Base-by-base conservation (phyloP, 164 flowering plant species). In the Vitis cinerea region DNA sequence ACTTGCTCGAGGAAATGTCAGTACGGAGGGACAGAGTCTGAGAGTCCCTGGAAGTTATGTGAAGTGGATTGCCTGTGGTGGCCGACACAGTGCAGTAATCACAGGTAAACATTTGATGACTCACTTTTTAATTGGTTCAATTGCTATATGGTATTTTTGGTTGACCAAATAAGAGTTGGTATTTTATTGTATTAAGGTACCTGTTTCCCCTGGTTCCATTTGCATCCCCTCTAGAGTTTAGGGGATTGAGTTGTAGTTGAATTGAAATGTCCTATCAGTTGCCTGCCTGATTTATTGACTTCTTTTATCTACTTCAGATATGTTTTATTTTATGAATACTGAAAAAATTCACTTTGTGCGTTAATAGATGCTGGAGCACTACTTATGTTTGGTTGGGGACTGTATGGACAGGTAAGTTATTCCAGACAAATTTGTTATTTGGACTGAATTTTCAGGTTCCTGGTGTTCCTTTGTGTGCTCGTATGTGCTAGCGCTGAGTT, bases 351-450 rank as follows among this genome's bases (percentile, higher is more conserved):
- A 37, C 74, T 56, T 55, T 50, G 29, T 66, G 6, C 16, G 27
- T 59, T 50, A 64, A 71, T 83, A 96, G 98, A 96, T 90, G 90
- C 97, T 77, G 99, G 99, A 63, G 92, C 94, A 5, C 44, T 96
- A 16, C 90, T 96, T 72, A 85, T 97, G 56, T 96, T 96, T 83
- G 99, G 99, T 49, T 96, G 99, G 99, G 98, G 99, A 72, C 90
- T 93, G 30, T 93, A 96, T 78, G 99, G 99, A 72, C 99, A 96
- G 90, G 99, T 94, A 47, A 76, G 78, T n/a, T 59, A 55, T n/a
- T 8, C 27, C 48, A 53, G 19, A 47, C 37, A 44, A 7, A 30
- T 23, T 66, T 3, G 60, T 54, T 66, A 2, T 61, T 31, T 70
- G 29, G 16, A 23, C 44, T 8, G 60, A 48, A 16, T 65, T 49